Evolutionary conservation across 164 flowering plant species (phyloP).

Genomic region (Magnolia sinica): DNA sequence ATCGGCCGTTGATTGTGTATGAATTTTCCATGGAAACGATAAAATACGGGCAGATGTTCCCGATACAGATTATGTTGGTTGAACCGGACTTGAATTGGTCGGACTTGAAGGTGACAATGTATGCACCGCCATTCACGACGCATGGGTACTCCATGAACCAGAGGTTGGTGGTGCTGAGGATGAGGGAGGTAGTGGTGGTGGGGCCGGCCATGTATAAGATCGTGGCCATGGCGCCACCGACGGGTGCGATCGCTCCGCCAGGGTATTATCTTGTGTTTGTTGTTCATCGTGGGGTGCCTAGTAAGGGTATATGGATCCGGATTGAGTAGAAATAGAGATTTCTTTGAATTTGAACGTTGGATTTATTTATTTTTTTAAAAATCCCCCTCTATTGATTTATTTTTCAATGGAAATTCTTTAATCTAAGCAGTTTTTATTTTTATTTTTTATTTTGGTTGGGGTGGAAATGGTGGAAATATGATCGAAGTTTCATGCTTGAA

Average conservation of each 20-base stretch:
- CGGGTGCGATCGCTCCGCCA: slow-evolving; percentile 42
- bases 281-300: slow-evolving; percentile 49
- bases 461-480: too few species aligned
- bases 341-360: too few species aligned
- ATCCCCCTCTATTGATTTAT: too few species aligned
- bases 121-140: slow-evolving; percentile 71
- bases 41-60: slow-evolving; percentile 29
- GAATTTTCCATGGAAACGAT: background rate
- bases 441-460: too few species aligned
- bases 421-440: too few species aligned
- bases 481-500: too few species aligned
- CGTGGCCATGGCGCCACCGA: slow-evolving; percentile 22
- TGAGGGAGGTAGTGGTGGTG: background rate
- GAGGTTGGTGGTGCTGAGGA: slow-evolving; percentile 43
- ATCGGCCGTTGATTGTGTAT: slow-evolving; percentile 29
- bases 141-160: slow-evolving; percentile 77
- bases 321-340: slow-evolving; percentile 12
- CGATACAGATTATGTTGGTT: slow-evolving; percentile 14
- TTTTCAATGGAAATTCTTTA: too few species aligned
- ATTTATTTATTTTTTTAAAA: too few species aligned
- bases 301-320: slow-evolving; percentile 47
- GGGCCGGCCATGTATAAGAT: slow-evolving; percentile 13
- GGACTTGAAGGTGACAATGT: slow-evolving; percentile 52
- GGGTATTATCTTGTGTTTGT: slow-evolving; percentile 58
- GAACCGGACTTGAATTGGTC: background rate